phyloP scores from a whole-genome alignment of 208 protist species.

The Naegleria gruberi region DNA sequence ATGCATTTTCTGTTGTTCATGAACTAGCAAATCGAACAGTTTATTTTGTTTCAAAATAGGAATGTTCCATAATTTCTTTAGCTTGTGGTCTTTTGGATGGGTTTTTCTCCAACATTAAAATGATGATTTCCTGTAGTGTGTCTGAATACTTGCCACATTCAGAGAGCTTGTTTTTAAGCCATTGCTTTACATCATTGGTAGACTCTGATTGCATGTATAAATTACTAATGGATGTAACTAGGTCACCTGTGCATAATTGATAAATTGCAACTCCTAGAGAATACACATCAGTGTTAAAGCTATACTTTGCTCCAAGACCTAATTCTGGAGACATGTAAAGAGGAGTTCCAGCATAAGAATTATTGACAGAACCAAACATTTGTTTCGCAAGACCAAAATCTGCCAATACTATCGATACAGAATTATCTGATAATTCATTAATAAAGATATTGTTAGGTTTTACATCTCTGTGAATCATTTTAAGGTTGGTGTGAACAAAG shows the following conservation, averaged over 20 bases:
- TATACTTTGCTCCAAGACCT: neutral
- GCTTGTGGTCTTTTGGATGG: neutral
- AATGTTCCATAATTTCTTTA: neutral
- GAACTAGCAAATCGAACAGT: too few species aligned
- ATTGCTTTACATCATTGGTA: neutral
- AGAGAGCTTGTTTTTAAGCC: neutral
- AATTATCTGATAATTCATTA: neutral
- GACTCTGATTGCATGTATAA: neutral
- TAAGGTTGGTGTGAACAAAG: neutral
- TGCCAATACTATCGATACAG: neutral
- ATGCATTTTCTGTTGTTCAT: too few species aligned
- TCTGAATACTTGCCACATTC: neutral
- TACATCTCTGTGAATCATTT: slow-evolving; percentile 29
- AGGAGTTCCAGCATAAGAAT: neutral
- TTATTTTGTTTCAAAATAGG: too few species aligned
- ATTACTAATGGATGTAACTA: neutral
- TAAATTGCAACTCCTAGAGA: neutral
- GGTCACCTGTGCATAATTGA: neutral
- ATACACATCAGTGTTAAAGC: neutral
- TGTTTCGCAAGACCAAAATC: neutral
- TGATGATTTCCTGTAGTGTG: neutral
- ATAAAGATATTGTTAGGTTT: slow-evolving; percentile 35
- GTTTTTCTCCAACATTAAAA: neutral
- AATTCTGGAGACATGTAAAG: neutral
- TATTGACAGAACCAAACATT: neutral